A percentile compares a stretch with the other conserved stretches of the same genome.
phyloP scores from a whole-genome alignment of 345 rosid genomes.

The Draba incana region DNA sequence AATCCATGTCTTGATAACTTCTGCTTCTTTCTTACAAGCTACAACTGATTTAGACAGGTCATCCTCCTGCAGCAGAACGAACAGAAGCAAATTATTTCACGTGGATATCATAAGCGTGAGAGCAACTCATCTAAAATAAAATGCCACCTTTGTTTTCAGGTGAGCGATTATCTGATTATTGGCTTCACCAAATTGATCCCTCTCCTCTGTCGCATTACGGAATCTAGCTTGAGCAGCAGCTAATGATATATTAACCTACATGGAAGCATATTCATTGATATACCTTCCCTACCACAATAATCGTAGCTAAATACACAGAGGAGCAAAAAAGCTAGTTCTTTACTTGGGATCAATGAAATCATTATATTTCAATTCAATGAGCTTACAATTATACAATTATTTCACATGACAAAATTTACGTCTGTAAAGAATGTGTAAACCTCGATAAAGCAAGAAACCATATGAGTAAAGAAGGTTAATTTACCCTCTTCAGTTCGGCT shows the following conservation, averaged over 20 bases:
- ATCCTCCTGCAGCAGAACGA: slow-evolving; percentile 65
- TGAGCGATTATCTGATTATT: slow-evolving; percentile 84
- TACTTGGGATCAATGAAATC: not conserved
- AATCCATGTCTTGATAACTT: slow-evolving; percentile 84
- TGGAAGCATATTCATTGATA: slow-evolving; percentile 31
- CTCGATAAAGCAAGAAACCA: slow-evolving; percentile 20
- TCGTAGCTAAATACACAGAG: slow-evolving; percentile 1
- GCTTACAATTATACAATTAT: not conserved
- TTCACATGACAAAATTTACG: not conserved
- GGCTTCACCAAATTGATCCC: slow-evolving; percentile 95
- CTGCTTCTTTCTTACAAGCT: slow-evolving; percentile 74
- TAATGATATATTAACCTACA: slow-evolving; percentile 81
- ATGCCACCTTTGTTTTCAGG: slow-evolving; percentile 72
- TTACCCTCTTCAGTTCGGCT: slow-evolving; percentile 85
- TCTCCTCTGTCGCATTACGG: slow-evolving; percentile 78
- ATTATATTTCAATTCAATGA: slow-evolving; percentile 3
- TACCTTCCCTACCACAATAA: slow-evolving; percentile 5
- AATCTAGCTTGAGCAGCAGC: slow-evolving; percentile 90
- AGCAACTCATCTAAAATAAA: slow-evolving; percentile 20
- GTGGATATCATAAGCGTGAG: slow-evolving; percentile 4
- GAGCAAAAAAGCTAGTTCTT: not conserved
- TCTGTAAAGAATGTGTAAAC: slow-evolving; percentile 17
- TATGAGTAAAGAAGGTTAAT: slow-evolving; percentile 33
- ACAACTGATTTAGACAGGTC: slow-evolving; percentile 79
- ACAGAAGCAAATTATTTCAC: slow-evolving; percentile 28